Percentiles rank a stretch among this genome's conserved stretches.
phyloP scores from a whole-genome alignment of 2,329 filamentous ascomycete genomes.

The Diaporthe capsici region DNA sequence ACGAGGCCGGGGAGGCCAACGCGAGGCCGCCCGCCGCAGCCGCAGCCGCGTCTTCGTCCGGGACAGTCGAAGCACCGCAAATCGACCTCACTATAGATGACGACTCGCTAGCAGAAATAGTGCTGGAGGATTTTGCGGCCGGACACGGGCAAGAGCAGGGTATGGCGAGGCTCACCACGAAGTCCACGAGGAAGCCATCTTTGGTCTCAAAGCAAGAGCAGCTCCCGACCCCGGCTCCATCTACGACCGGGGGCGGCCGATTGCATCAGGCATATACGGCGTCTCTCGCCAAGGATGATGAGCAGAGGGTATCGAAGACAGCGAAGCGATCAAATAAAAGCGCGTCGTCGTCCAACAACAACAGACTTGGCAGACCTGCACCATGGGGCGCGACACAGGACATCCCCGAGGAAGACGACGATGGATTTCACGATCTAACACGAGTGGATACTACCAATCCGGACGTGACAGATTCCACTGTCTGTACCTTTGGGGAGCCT shows the following conservation, averaged over 20 bases:
- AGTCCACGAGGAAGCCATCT: conserved; percentile 60
- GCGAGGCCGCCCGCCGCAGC: conserved; percentile 3
- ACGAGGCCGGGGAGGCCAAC: conserved; percentile 29
- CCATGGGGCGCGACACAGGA: conserved; percentile 44
- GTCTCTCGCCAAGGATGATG: conserved; percentile 48
- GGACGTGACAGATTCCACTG: conserved; percentile 43
- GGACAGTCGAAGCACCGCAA: conserved; percentile 41
- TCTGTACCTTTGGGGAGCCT: conserved; percentile 54
- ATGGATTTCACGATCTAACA: conserved; percentile 56
- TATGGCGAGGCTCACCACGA: conserved; percentile 63
- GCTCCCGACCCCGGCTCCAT: conserved; percentile 56
- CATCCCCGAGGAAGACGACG: conserved; percentile 52
- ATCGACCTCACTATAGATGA: conserved; percentile 45
- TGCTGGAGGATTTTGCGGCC: conserved; percentile 42
- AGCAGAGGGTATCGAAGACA: conserved; percentile 32
- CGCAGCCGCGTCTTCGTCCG: conserved; percentile 25
- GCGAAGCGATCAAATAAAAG: conserved; percentile 41
- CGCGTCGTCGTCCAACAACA: conserved; percentile 40
- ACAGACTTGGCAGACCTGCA: conserved; percentile 34
- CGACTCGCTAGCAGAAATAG: conserved; percentile 29
- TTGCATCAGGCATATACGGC: conserved; percentile 54
- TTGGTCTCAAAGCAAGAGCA: conserved; percentile 59
- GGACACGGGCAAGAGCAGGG: conserved; percentile 48
- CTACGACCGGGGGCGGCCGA: conserved; percentile 50
- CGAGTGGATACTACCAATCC: conserved; percentile 48